Base-by-base conservation (phyloP, 495 filamentous ascomycete genomes). In the Penicillium paxilli region DNA sequence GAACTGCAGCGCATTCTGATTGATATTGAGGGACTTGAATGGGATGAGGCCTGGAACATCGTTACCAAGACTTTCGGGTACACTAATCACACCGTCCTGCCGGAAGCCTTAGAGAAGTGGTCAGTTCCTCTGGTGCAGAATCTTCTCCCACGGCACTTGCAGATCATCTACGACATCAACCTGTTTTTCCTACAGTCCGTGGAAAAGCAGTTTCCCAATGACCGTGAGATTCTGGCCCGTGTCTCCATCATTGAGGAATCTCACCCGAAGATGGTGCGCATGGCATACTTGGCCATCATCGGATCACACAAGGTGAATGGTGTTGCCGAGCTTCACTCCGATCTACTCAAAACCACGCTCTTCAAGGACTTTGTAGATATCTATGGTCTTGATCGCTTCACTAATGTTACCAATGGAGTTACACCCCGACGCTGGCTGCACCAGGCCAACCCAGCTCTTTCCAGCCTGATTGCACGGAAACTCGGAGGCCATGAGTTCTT, bases 261-360 rank as follows among this genome's bases (percentile, higher is more conserved):
- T 7, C 87, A 94, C 63, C 91, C 94, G n/a, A 92, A 98, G 82
- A 95, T 96, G 87, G 84, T 98, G 47, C 87, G 92, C 62, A 98
- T 98, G 94, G 94, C 95, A 0, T 92, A 83, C 69, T 74, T 98
- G 38, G 94, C 94, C 17, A 88, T 97, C 56, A 92, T 98, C 64
- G 94, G 95, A 24, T 98, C 94, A 20, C 94, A 98, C 81, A 98
- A 98, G 72, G 94, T 98, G 72, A 98, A 98, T 63, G 94, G 94
- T 64, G 94, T 98, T 23, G 94, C 94, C 20, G 94, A 98, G 71
- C 76, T 98, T 49, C 94, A 98, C 71, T 98, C 94, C 4, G 94
- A 98, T 64, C 80, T 98, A 20, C 92, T 98, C 74, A 90, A 91
- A 75, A 92, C 92, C 3, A 98, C 94, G n/a, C 92, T 98, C 55